phyloP scores from a whole-genome alignment of 2,329 filamentous ascomycete species.

The Colletotrichum sojae region DNA sequence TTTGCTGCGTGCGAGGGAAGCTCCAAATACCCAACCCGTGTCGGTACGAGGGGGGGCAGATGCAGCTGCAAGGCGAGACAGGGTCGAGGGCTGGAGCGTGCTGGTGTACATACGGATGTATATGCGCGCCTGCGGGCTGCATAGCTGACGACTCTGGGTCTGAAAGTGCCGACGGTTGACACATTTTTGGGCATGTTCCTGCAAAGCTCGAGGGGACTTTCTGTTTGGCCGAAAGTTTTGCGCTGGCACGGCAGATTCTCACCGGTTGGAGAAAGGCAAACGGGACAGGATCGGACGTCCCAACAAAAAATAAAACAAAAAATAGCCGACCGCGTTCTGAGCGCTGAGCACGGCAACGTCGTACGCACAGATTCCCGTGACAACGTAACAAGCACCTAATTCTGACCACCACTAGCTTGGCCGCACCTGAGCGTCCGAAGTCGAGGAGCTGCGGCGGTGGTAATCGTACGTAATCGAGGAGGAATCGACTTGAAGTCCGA shows the following conservation, averaged over 20 bases:
- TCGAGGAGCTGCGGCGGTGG: neutral
- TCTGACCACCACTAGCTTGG: slow-evolving; percentile 4
- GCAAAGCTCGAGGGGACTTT: neutral
- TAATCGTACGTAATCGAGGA: neutral
- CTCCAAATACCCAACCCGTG: neutral
- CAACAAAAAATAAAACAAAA: slow-evolving; percentile 22
- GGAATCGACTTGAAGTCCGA: too few relatives aligned
- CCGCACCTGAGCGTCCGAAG: neutral
- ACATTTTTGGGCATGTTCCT: slow-evolving; percentile 28
- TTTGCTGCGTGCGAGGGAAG: neutral
- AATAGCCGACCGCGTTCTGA: too few relatives aligned
- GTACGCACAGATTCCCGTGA: neutral
- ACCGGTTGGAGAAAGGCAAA: slow-evolving; percentile 27
- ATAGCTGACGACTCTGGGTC: slow-evolving; percentile 21
- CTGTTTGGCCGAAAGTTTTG: slow-evolving; percentile 2
- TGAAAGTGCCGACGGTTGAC: slow-evolving; percentile 32
- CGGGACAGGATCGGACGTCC: slow-evolving; percentile 24
- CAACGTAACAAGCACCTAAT: neutral
- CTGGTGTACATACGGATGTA: neutral
- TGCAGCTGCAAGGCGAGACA: slow-evolving; percentile 35
- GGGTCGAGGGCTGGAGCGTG: slow-evolving; percentile 26
- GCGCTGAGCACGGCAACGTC: too few relatives aligned
- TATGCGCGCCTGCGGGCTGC: slow-evolving; percentile 10
- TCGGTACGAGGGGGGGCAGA: slow-evolving; percentile 12
- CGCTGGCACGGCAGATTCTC: slow-evolving; percentile 29